Evolutionary conservation across 1,284 basidiomycete species (phyloP).

Genomic region (Cryptococcus deneoformans): DNA sequence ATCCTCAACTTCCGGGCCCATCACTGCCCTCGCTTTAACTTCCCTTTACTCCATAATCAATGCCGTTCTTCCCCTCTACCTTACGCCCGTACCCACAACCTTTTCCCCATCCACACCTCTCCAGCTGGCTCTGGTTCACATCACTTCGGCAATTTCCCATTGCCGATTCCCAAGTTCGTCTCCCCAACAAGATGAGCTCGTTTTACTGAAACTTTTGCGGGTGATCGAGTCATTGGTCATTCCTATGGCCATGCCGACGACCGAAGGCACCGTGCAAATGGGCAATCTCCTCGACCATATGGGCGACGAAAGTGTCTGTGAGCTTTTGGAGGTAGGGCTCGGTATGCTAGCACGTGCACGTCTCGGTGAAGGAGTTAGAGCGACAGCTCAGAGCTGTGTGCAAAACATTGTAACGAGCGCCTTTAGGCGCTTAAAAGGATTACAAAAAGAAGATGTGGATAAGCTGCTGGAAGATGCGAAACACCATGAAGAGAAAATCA

Average conservation of each 20-base stretch:
- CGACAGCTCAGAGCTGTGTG: constrained; percentile 94
- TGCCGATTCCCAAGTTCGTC: constrained; percentile 99
- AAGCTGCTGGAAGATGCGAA: constrained; percentile 34
- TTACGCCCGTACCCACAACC: constrained; percentile 25
- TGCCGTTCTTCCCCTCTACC: constrained; percentile 62
- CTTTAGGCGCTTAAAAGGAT: constrained; percentile 67
- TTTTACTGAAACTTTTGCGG: constrained; percentile 85
- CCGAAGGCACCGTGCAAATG: constrained; percentile 51
- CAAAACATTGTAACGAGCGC: constrained; percentile 78
- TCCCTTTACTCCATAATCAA: constrained; percentile 84
- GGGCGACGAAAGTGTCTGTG: constrained; percentile 93
- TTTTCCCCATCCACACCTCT: constrained; percentile 34
- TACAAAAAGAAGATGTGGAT: constrained; percentile 51
- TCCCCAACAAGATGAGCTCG: constrained; percentile 92
- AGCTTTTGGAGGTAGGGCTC: constrained; percentile 96
- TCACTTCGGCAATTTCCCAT: constrained; percentile 86
- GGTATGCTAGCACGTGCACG: constrained; percentile 98
- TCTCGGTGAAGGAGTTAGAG: constrained; percentile 67
- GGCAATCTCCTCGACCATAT: constrained; percentile 53
- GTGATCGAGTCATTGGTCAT: constrained; percentile 84
- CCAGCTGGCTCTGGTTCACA: constrained; percentile 66
- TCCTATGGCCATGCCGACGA: constrained; percentile 24
- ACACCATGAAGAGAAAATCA: constrained; percentile 7
- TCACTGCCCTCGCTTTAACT: constrained; percentile 84
- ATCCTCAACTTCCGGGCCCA: constrained; percentile 87